Percentiles rank a stretch among this genome's conserved stretches.
phyloP scores from a whole-genome alignment of 768 basidiomycete genomes.

The Macrolepiota dolichaula region DNA sequence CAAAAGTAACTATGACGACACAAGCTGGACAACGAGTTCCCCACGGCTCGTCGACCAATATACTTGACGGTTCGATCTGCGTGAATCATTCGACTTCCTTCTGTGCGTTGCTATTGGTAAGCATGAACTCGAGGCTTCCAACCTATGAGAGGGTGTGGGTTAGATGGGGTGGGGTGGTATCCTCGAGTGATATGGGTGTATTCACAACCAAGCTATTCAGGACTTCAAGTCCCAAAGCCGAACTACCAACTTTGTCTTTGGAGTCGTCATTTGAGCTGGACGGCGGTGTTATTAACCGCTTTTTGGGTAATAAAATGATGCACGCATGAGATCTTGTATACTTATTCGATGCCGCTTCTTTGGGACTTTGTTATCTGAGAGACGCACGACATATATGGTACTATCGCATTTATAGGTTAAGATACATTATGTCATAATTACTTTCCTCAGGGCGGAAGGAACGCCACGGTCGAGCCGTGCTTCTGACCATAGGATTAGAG shows the following conservation, averaged over 20 bases:
- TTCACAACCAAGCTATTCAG: background rate
- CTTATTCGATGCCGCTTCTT: background rate
- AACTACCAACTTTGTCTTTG: background rate
- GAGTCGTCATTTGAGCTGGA: background rate
- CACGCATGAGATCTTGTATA: background rate
- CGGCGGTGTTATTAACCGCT: background rate
- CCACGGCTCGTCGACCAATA: background rate
- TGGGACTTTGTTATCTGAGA: background rate
- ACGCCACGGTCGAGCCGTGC: background rate
- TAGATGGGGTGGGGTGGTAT: background rate
- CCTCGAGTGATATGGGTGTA: background rate
- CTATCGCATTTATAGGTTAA: background rate
- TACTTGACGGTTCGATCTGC: background rate
- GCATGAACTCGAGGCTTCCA: background rate
- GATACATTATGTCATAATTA: background rate
- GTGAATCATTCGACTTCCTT: background rate
- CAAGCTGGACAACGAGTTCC: background rate
- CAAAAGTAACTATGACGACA: background rate
- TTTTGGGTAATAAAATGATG: background rate
- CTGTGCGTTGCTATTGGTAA: background rate
- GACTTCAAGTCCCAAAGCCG: background rate
- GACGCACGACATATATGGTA: background rate
- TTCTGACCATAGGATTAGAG: background rate
- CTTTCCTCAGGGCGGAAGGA: background rate
- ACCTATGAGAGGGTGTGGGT: background rate